Evolutionary conservation across 1,284 basidiomycete genomes (phyloP).

Genomic region (Blastosporella zonata): DNA sequence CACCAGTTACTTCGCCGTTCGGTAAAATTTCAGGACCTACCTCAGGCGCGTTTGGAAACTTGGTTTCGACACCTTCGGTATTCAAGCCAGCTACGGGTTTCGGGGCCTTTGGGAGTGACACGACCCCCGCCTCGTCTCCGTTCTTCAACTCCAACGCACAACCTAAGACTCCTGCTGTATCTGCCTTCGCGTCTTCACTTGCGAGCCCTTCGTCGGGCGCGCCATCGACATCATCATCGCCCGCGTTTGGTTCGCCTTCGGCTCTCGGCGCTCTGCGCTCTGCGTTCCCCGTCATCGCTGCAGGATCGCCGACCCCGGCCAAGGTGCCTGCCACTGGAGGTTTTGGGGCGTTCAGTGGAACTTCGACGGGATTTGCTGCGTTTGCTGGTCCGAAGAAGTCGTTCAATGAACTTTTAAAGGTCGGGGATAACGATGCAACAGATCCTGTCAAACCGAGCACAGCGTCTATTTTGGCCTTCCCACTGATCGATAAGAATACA

Average conservation of each 20-base stretch:
- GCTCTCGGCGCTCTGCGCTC: conserved; percentile 34
- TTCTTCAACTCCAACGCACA: conserved; percentile 48
- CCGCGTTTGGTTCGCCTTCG: conserved; percentile 39
- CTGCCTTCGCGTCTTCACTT: conserved; percentile 33
- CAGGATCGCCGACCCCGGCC: conserved; percentile 30
- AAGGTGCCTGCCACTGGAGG: conserved; percentile 32
- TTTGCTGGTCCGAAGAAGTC: conserved; percentile 37
- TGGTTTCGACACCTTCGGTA: conserved; percentile 27
- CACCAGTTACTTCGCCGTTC: conserved; percentile 15
- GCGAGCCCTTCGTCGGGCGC: conserved; percentile 19
- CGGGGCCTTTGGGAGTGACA: conserved; percentile 37
- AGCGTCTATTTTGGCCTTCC: conserved; percentile 11
- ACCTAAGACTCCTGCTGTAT: conserved; percentile 29
- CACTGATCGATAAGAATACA: neutral
- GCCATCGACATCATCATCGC: conserved; percentile 20
- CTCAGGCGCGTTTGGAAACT: conserved; percentile 28
- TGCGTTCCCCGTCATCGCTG: conserved; percentile 29
- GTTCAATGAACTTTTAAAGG: conserved; percentile 42
- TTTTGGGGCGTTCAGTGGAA: conserved; percentile 48
- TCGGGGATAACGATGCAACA: conserved; percentile 16
- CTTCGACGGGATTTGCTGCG: conserved; percentile 42
- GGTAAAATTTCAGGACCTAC: conserved; percentile 11
- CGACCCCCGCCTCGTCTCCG: conserved; percentile 41
- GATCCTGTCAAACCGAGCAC: conserved; percentile 18
- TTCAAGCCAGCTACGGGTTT: conserved; percentile 40